These are phyloP conservation scores for Blastobotrys buckinghamii DNA, from an alignment of 1,139 yeast genomes.

Conservation along the genomic window DNA sequence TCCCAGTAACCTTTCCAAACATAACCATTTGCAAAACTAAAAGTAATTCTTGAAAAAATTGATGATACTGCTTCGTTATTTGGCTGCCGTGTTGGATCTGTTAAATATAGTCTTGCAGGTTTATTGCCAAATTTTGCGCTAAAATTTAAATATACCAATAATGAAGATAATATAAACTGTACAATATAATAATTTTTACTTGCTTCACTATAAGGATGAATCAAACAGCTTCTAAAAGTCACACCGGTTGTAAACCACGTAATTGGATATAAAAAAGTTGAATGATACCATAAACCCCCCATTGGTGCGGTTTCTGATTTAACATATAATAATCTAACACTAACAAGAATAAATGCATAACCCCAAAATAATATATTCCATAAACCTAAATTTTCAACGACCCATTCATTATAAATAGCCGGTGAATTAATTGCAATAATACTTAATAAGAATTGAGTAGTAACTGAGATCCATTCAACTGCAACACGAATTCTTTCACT, in stretches of 20 bases:
- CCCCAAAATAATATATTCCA: slow-evolving; percentile 42
- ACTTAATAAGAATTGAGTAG: slow-evolving; percentile 33
- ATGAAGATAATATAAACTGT: slow-evolving; percentile 33
- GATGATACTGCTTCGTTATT: slow-evolving; percentile 70
- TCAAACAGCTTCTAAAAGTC: slow-evolving; percentile 58
- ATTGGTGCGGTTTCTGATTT: slow-evolving; percentile 28
- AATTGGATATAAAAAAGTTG: slow-evolving; percentile 53
- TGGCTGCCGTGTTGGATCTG: slow-evolving; percentile 43
- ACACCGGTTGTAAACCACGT: slow-evolving; percentile 49
- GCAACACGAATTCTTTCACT: slow-evolving; percentile 25
- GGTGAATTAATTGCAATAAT: slow-evolving; percentile 35
- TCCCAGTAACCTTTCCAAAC: slow-evolving; percentile 58
- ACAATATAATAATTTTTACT: slow-evolving; percentile 32
- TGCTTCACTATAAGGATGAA: slow-evolving; percentile 40
- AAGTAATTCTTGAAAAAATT: slow-evolving; percentile 55
- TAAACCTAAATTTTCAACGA: slow-evolving; percentile 9
- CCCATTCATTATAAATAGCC: slow-evolving; percentile 25
- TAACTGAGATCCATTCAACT: slow-evolving; percentile 26
- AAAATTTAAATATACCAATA: slow-evolving; percentile 46
- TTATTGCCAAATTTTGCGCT: slow-evolving; percentile 58
- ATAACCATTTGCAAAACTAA: slow-evolving; percentile 71
- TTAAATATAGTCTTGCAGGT: slow-evolving; percentile 34
- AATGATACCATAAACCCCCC: slow-evolving; percentile 56
- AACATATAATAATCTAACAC: slow-evolving; percentile 47
- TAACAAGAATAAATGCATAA: slow-evolving; percentile 46